A percentile compares a stretch with the other conserved stretches of the same genome.
Evolutionary conservation across 2,329 filamentous ascomycete species (phyloP).

Genomic region (Blastomyces emzantsi): DNA sequence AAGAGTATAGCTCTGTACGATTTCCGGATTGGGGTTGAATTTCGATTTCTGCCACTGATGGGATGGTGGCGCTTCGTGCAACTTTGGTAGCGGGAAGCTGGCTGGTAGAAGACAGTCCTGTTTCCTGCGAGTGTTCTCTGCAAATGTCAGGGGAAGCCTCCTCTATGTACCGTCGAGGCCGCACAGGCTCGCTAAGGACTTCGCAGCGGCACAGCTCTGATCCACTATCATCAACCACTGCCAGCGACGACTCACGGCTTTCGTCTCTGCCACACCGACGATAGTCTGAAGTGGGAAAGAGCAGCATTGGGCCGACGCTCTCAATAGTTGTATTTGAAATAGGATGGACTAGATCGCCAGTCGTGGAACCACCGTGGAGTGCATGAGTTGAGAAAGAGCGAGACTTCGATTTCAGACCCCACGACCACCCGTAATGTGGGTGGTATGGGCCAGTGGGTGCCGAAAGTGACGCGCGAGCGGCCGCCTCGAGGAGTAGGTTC

Average conservation of each 20-base stretch:
- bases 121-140: conserved; percentile 1
- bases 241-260: neutral
- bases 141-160: neutral
- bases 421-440: conserved; percentile 3
- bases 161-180: neutral
- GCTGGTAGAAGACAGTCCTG: neutral
- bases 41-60: neutral
- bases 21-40: neutral
- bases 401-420: neutral
- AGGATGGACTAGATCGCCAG: neutral
- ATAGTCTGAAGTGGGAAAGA: neutral
- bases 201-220: neutral
- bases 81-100: neutral
- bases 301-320: neutral
- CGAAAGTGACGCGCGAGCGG: neutral
- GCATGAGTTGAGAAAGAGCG: neutral
- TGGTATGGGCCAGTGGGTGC: conserved; percentile 1
- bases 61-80: neutral
- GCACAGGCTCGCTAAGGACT: neutral
- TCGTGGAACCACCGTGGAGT: neutral
- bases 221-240: neutral
- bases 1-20: conserved; percentile 1
- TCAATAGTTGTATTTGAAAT: neutral
- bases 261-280: neutral
- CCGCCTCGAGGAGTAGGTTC: neutral